A percentile compares a stretch with the other conserved stretches of the same genome.
Conservation (phyloP, 345 rosid genomes). For the Eucalyptus leucophloia region DNA sequence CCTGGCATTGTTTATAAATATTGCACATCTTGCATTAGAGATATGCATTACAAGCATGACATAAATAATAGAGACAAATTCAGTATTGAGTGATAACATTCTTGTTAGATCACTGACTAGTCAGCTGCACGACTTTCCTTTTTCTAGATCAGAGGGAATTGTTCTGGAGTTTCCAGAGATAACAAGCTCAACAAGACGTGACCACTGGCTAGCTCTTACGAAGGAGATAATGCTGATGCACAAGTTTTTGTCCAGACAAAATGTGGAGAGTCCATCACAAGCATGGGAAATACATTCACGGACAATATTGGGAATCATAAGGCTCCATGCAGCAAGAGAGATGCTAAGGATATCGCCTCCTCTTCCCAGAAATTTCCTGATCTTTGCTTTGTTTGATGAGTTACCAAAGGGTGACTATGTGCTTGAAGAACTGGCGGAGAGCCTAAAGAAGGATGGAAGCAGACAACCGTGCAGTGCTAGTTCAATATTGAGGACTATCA, state of each 20-base stretch:
- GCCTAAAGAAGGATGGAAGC: conserved; percentile 30
- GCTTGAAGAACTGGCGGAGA: conserved; percentile 53
- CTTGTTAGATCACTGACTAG: not conserved
- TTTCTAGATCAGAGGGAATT: conserved; percentile 56
- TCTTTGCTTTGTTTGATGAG: conserved; percentile 70
- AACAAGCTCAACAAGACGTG: conserved; percentile 90
- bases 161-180: conserved; percentile 91
- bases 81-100: not conserved
- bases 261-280: conserved; percentile 33
- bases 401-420: conserved; percentile 87
- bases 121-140: not conserved
- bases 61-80: not conserved
- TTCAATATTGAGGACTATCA: conserved; percentile 55
- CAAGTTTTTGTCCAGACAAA: conserved; percentile 39
- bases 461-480: conserved; percentile 55
- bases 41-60: not conserved
- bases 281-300: conserved; percentile 80
- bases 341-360: conserved; percentile 81
- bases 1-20: not conserved
- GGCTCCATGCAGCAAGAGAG: conserved; percentile 92
- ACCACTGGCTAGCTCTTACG: conserved; percentile 71
- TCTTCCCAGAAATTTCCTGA: conserved; percentile 62
- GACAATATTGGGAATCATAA: conserved; percentile 62
- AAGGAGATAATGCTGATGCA: conserved; percentile 72
- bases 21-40: not conserved